A percentile compares a stretch with the other conserved stretches of the same genome.
These are phyloP conservation scores for Leptographium lundbergii DNA, from an alignment of 2,329 filamentous ascomycete genomes.

Conservation along the genomic window DNA sequence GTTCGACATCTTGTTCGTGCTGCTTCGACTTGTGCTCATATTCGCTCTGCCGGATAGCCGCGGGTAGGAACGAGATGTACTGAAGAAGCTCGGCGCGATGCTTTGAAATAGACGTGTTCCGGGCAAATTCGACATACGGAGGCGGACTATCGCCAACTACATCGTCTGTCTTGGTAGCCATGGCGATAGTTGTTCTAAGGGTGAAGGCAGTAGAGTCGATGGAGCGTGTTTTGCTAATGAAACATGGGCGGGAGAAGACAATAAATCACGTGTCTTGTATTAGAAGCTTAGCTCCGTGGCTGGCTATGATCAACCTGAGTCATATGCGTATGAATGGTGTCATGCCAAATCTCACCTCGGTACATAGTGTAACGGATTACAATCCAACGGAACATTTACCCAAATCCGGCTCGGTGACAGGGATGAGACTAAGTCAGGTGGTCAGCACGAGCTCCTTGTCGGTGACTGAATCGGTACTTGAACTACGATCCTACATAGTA, in stretches of 20 bases:
- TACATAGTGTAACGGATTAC: too few species aligned
- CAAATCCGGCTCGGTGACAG: not conserved
- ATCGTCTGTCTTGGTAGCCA: not conserved
- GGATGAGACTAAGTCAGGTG: not conserved
- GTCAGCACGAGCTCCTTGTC: not conserved
- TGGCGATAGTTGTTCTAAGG: not conserved
- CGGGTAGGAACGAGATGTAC: constrained; percentile 24
- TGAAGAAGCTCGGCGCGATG: constrained; percentile 13
- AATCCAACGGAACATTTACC: too few species aligned
- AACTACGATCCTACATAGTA: not conserved
- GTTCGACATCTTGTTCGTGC: constrained; percentile 23
- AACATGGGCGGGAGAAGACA: not conserved
- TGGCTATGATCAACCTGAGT: not conserved
- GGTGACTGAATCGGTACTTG: not conserved
- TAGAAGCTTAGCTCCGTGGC: too few species aligned
- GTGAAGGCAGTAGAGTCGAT: not conserved
- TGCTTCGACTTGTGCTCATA: constrained; percentile 21
- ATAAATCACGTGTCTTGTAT: too few species aligned
- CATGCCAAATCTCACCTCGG: too few species aligned
- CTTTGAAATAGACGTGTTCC: not conserved
- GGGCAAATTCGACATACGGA: not conserved
- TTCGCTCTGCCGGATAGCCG: constrained; percentile 23
- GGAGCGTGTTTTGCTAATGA: not conserved
- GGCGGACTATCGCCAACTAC: not conserved
- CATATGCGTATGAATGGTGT: not conserved